phyloP scores from a whole-genome alignment of 768 basidiomycete species.

The Naematelia aurantialba region DNA sequence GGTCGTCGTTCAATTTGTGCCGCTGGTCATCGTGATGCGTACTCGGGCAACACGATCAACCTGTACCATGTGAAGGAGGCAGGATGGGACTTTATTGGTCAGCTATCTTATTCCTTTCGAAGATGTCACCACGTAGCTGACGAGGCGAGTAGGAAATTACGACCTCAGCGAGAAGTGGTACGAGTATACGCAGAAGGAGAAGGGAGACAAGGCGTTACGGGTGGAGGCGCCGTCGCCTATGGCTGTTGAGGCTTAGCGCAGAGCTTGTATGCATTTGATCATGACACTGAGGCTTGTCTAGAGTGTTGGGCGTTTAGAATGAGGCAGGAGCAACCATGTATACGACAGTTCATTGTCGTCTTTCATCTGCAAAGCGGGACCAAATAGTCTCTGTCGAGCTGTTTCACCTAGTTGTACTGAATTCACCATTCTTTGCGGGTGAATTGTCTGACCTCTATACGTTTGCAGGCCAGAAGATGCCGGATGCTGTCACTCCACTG shows the following conservation, averaged over 20 bases:
- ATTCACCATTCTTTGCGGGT: background rate
- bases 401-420: no score
- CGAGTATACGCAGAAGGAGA: conserved; percentile 56
- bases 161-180: conserved; percentile 88
- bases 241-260: conserved; percentile 14
- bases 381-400: background rate
- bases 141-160: conserved; percentile 68
- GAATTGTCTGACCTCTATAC: background rate
- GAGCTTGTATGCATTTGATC: background rate
- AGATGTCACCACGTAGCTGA: background rate
- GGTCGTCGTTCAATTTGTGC: conserved; percentile 91
- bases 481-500: background rate
- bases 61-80: conserved; percentile 91
- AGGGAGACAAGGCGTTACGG: conserved; percentile 25
- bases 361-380: background rate
- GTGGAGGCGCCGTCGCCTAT: conserved; percentile 11
- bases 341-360: no score
- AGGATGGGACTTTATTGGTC: conserved; percentile 95
- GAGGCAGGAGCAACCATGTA: no score
- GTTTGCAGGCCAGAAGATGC: background rate
- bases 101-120: conserved; percentile 32
- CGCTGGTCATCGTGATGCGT: conserved; percentile 73
- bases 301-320: background rate
- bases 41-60: conserved; percentile 73
- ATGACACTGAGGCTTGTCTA: background rate